Base-by-base conservation (phyloP, 2,329 filamentous ascomycete species). In the Penicillium occitanis region DNA sequence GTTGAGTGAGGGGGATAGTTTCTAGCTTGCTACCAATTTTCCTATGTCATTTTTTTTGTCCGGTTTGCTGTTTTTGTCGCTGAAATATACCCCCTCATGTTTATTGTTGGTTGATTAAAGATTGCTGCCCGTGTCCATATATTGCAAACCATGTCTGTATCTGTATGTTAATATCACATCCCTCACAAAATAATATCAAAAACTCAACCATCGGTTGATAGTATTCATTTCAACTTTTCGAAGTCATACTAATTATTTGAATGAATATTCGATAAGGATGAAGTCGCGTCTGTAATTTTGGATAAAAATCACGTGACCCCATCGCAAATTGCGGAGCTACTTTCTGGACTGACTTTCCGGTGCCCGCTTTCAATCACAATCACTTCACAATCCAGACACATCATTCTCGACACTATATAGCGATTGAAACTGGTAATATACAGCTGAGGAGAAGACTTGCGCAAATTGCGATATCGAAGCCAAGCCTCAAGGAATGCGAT, bases 1-100 rank as follows among this genome's bases (percentile, higher is more conserved):
- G 46, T 28, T 37, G 28, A 66, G 37, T 48, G 57, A 66, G 48
- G 51, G 46, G 30, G 46, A 51, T 22, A 40, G 44, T 42, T 66
- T 51, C 30, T 62, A 66, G 48, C 57, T 17, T n/a, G 17, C 35
- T 37, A 37, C 13, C 22, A 5, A 3, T 8, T 60, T 58, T 58
- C 19, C 40, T 48, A 64, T 55, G 46, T 42, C 2, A 17, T 33
- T 19, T 19, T 13, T 1, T 48, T 50, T 44, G 22, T 8, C 42
- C n/a, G n/a, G 3, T 10, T 46, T 17, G 11, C 19, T 19, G 19
- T 33, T 53, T 19, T 66, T 22, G 51, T 30, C 19, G 14, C 33
- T 44, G 50, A 48, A 51, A 57, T 64, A 62, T 67, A 66, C 66
- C 61, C 61, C 59, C 30, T 28, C 13, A 2, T 42, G 57, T 60